phyloP scores from a whole-genome alignment of 495 filamentous ascomycete genomes.

The Aspergillus saccharolyticus region DNA sequence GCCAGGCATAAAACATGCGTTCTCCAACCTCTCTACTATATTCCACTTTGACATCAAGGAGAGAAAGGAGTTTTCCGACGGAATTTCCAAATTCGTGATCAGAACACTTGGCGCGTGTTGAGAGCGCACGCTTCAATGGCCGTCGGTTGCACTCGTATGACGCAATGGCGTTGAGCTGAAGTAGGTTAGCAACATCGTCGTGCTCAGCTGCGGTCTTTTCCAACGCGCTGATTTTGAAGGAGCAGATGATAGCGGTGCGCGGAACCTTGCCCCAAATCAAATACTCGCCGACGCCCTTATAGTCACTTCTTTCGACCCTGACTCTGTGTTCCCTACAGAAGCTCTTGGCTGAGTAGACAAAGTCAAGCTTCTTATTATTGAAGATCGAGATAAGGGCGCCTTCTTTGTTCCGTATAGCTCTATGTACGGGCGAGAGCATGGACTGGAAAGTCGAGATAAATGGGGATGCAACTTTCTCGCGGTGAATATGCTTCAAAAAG shows the following conservation, averaged over 20 bases:
- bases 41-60: slow-evolving; percentile 9
- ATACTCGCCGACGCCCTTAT: slow-evolving; percentile 31
- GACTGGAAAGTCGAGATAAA: slow-evolving; percentile 32
- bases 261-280: slow-evolving; percentile 29
- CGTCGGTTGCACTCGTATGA: background rate
- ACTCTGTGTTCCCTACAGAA: slow-evolving; percentile 20
- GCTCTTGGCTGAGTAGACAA: slow-evolving; percentile 22
- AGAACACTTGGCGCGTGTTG: slow-evolving; percentile 1
- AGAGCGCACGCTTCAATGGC: slow-evolving; percentile 6
- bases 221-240: slow-evolving; percentile 21
- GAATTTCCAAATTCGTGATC: slow-evolving; percentile 12
- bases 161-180: slow-evolving; percentile 24
- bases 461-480: slow-evolving; percentile 13
- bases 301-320: slow-evolving; percentile 7
- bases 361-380: slow-evolving; percentile 22
- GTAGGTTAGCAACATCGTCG: slow-evolving; percentile 18
- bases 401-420: slow-evolving; percentile 22
- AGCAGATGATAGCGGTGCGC: slow-evolving; percentile 22
- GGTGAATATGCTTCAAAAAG: slow-evolving; percentile 25
- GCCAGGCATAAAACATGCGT: slow-evolving; percentile 18
- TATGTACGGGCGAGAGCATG: slow-evolving; percentile 31
- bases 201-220: slow-evolving; percentile 12
- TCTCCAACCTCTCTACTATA: slow-evolving; percentile 6
- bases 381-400: slow-evolving; percentile 28
- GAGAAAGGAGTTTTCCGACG: slow-evolving; percentile 17